phyloP scores from a whole-genome alignment of 345 rosid genomes.

The Odontarrhena argentea region DNA sequence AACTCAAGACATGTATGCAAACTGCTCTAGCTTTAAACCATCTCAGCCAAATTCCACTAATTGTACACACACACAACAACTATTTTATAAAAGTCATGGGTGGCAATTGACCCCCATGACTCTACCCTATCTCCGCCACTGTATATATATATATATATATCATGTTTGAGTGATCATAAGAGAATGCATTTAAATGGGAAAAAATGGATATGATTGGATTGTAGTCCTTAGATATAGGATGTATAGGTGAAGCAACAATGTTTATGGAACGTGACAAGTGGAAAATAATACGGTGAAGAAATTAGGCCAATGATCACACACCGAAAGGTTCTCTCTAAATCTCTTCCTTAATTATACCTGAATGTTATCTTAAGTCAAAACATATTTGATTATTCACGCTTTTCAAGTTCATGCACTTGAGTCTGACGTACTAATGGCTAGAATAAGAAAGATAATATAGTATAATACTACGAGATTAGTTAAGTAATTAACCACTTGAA shows the following conservation, averaged over 20 bases:
- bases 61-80: too few relatives aligned
- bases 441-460: neutral
- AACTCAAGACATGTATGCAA: too few relatives aligned
- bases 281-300: slow-evolving; percentile 19
- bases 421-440: slow-evolving; percentile 11
- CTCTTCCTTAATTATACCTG: neutral
- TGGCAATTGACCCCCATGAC: too few relatives aligned
- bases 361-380: slow-evolving; percentile 22
- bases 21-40: too few relatives aligned
- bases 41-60: too few relatives aligned
- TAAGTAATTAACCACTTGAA: neutral
- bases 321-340: slow-evolving; percentile 28
- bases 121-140: too few relatives aligned
- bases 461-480: neutral
- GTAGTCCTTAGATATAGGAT: slow-evolving; percentile 5
- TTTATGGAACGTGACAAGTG: slow-evolving; percentile 37
- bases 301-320: slow-evolving; percentile 35
- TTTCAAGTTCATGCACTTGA: slow-evolving; percentile 40
- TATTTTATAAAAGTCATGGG: too few relatives aligned
- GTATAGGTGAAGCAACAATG: slow-evolving; percentile 8
- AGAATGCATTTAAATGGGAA: slow-evolving; percentile 2
- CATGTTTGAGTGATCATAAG: too few relatives aligned
- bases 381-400: slow-evolving; percentile 28
- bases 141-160: too few relatives aligned
- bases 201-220: slow-evolving; percentile 21